phyloP scores from a whole-genome alignment of 495 filamentous ascomycete species.

The Hamigera avellanea region DNA sequence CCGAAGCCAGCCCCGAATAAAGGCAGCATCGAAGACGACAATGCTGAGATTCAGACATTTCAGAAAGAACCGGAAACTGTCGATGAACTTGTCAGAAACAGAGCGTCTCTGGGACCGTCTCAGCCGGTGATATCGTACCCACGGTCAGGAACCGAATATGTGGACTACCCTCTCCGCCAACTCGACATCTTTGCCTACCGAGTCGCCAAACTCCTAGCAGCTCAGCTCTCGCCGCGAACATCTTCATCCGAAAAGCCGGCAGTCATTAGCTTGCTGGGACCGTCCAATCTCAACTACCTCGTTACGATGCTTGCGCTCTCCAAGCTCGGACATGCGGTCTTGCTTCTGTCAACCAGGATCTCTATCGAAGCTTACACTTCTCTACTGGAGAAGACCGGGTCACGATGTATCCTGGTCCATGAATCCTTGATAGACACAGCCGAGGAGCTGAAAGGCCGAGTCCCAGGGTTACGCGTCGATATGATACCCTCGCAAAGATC shows the following conservation, averaged over 20 bases:
- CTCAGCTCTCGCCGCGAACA: conserved; percentile 7
- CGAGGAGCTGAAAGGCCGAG: conserved; percentile 11
- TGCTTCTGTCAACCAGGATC: conserved; percentile 35
- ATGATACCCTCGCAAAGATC: conserved; percentile 3
- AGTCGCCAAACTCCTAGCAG: conserved; percentile 14
- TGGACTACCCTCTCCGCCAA: conserved; percentile 23
- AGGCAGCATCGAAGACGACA: too few species aligned
- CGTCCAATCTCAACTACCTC: conserved; percentile 32
- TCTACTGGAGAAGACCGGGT: conserved; percentile 24
- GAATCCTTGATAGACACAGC: conserved; percentile 13
- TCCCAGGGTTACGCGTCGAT: conserved; percentile 6
- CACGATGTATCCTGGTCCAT: conserved; percentile 18
- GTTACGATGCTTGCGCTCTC: conserved; percentile 30
- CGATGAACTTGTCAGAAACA: conserved; percentile 16
- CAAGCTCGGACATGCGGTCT: conserved; percentile 33
- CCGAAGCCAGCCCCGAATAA: too few species aligned
- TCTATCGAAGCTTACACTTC: conserved; percentile 30
- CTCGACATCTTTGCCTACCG: conserved; percentile 20
- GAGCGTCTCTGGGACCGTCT: conserved; percentile 11
- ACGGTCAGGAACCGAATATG: conserved; percentile 16
- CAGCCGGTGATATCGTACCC: conserved; percentile 22
- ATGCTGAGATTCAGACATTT: too few species aligned
- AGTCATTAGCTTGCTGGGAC: conserved; percentile 32
- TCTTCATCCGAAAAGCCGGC: conserved; percentile 18
- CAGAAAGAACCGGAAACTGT: conserved; percentile 6